A percentile compares a stretch with the other conserved stretches of the same genome.
phyloP scores from a whole-genome alignment of 1,284 basidiomycete genomes.

The Anthracocystis walkeri region DNA sequence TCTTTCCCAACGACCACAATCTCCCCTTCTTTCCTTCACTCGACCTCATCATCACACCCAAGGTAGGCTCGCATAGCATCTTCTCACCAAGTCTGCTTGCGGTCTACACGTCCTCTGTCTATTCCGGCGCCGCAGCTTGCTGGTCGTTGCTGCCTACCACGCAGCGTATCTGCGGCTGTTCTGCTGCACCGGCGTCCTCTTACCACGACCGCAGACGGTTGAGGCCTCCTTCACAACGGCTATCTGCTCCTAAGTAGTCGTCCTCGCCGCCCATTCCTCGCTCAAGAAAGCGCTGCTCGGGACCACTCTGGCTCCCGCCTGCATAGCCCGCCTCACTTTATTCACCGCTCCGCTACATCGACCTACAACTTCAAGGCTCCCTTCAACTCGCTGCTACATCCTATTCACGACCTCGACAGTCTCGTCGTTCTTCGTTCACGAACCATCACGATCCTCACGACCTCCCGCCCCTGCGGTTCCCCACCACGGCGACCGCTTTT shows the following conservation, averaged over 20 bases:
- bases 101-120: not conserved
- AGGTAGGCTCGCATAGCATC: not conserved
- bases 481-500: not conserved
- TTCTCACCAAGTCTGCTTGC: not conserved
- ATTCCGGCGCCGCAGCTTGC: not conserved
- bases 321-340: not conserved
- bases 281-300: not conserved
- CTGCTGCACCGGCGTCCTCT: not conserved
- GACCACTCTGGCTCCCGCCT: not conserved
- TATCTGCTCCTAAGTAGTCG: not conserved
- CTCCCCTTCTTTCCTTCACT: not conserved
- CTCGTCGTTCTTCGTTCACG: constrained; percentile 11
- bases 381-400: not conserved
- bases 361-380: not conserved
- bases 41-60: not conserved
- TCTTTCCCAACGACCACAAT: constrained; percentile 8
- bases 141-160: constrained; percentile 3
- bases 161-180: not conserved
- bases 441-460: constrained; percentile 37
- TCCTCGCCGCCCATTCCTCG: not conserved
- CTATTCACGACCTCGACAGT: not conserved
- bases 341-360: not conserved
- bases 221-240: no score
- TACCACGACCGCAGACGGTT: not conserved
- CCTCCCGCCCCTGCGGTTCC: not conserved